A percentile compares a stretch with the other conserved stretches of the same genome.
Conservation (phyloP, 805 yeast species). For the Ascoidea asiatica region DNA sequence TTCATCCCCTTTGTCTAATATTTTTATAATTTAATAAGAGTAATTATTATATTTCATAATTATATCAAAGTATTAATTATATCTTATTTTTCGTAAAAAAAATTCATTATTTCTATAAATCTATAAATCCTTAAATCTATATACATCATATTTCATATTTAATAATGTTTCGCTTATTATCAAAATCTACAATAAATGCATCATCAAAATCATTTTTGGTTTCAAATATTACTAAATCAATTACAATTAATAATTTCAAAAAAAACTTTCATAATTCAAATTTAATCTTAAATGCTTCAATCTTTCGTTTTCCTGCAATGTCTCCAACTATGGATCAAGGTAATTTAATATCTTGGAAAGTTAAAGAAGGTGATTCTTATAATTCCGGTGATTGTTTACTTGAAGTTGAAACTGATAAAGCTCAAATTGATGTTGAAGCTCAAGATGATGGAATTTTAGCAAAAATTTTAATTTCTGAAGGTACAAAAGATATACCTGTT, state of each 20-base stretch:
- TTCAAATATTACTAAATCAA: not conserved
- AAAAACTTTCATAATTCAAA: slow-evolving; percentile 18
- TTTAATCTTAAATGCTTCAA: slow-evolving; percentile 22
- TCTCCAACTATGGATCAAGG: slow-evolving; percentile 98
- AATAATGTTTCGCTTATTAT: too few relatives aligned
- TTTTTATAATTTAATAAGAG: too few relatives aligned
- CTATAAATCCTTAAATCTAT: too few relatives aligned
- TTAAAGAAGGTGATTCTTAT: slow-evolving; percentile 63
- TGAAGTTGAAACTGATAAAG: slow-evolving; percentile 81
- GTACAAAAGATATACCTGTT: slow-evolving; percentile 69
- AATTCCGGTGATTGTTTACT: slow-evolving; percentile 70
- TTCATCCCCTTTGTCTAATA: too few relatives aligned
- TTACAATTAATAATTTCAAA: too few relatives aligned
- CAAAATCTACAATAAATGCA: too few relatives aligned
- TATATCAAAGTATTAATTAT: too few relatives aligned
- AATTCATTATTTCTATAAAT: too few relatives aligned
- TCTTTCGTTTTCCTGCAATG: slow-evolving; percentile 94
- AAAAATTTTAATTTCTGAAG: slow-evolving; percentile 54
- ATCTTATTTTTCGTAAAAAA: too few relatives aligned
- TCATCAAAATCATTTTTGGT: too few relatives aligned
- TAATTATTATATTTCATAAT: too few relatives aligned
- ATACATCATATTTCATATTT: too few relatives aligned
- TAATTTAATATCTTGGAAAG: slow-evolving; percentile 82
- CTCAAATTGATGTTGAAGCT: slow-evolving; percentile 75
- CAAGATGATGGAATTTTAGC: slow-evolving; percentile 86